Percentiles rank a stretch among this genome's conserved stretches.
Conservation (phyloP, 139 green algal species). For the Medakamo hakoo region DNA sequence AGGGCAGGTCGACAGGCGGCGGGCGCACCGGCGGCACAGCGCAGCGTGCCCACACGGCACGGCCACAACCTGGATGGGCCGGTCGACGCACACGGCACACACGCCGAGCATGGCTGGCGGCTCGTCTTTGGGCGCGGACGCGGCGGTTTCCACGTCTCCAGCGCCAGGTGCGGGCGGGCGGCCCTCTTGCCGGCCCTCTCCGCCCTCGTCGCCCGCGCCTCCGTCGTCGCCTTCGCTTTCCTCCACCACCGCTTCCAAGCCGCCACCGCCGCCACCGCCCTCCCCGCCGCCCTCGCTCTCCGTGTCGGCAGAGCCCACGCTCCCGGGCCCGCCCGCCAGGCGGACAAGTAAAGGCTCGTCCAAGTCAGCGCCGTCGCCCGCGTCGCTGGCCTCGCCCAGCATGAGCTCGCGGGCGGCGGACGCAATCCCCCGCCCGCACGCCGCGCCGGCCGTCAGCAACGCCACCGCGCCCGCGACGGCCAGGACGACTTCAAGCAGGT, state of each 20-base stretch:
- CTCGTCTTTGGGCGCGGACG: not conserved
- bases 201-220: not conserved
- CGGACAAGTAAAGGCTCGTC: too few species aligned
- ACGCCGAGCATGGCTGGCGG: not conserved
- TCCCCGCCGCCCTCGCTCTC: not conserved
- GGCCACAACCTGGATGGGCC: conserved; percentile 36
- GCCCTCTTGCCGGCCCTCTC: too few species aligned
- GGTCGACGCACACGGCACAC: not conserved
- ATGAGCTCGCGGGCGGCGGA: not conserved
- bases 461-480: not conserved
- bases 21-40: conserved; percentile 49
- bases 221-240: not conserved
- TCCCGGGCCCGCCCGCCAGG: too few species aligned
- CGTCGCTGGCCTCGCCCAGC: not conserved
- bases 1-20: conserved; percentile 45
- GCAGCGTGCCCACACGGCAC: conserved; percentile 67
- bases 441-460: not conserved
- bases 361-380: not conserved
- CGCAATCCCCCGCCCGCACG: not conserved
- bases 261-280: too few species aligned
- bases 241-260: too few species aligned
- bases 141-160: not conserved
- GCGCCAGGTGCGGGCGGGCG: too few species aligned
- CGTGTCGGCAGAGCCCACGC: not conserved
- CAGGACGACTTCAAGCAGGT: not conserved